These are phyloP conservation scores for Brachypodium distachyon DNA, from an alignment of 202 grass and related monocot species.

Conservation along the genomic window DNA sequence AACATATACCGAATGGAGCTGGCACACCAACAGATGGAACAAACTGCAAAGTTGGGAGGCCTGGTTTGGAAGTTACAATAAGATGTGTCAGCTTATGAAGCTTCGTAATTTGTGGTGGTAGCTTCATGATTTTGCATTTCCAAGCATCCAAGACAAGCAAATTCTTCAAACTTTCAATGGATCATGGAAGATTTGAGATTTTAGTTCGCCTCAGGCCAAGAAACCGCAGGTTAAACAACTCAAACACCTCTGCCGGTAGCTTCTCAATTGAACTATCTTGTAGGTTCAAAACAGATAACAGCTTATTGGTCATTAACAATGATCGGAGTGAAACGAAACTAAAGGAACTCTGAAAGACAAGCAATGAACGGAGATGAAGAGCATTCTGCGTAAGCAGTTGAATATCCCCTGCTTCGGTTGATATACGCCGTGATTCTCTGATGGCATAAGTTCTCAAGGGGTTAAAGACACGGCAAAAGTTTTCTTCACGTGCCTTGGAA, in stretches of 20 bases:
- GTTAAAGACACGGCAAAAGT: slow-evolving; percentile 7
- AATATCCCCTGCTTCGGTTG: slow-evolving; percentile 3
- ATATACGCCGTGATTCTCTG: slow-evolving; percentile 2
- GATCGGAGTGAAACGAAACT: neutral
- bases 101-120: slow-evolving; percentile 26
- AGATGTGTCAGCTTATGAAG: slow-evolving; percentile 31
- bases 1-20: neutral
- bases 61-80: neutral
- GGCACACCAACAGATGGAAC: neutral
- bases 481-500: slow-evolving; percentile 17
- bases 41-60: slow-evolving; percentile 13
- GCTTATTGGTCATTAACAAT: neutral
- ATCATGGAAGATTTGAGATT: slow-evolving; percentile 17
- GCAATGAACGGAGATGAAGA: slow-evolving; percentile 1
- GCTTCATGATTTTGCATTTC: slow-evolving; percentile 6
- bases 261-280: slow-evolving; percentile 8
- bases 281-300: slow-evolving; percentile 16
- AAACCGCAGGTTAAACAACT: slow-evolving; percentile 41
- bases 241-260: slow-evolving; percentile 15
- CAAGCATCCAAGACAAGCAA: slow-evolving; percentile 36
- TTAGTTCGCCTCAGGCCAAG: slow-evolving; percentile 30
- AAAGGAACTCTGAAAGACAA: slow-evolving; percentile 25
- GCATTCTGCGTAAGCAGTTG: neutral
- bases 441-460: neutral
- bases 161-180: slow-evolving; percentile 21